Percentiles rank a stretch among this genome's conserved stretches.
Conservation (phyloP, 164 flowering plant genomes). For the Kalanchoe fedtschenkoi region DNA sequence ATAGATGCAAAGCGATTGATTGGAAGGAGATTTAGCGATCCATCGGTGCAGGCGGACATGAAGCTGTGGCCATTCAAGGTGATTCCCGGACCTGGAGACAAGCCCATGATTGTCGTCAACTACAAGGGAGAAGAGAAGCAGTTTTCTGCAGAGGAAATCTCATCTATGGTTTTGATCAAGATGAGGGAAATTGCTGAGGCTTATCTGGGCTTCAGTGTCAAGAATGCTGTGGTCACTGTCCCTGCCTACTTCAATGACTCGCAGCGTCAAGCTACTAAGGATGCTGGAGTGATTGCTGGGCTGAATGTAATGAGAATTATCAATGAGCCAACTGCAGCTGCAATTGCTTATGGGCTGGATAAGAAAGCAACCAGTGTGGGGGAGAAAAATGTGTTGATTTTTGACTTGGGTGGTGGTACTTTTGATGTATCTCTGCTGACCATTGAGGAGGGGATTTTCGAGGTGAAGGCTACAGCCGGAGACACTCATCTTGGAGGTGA, state of each 20-base stretch:
- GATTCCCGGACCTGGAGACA: conserved; percentile 24
- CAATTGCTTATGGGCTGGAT: conserved; percentile 52
- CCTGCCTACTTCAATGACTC: conserved; percentile 39
- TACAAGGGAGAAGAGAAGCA: conserved; percentile 30
- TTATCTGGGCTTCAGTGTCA: conserved; percentile 23
- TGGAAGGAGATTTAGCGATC: conserved; percentile 32
- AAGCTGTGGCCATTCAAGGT: conserved; percentile 40
- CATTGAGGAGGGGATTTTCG: conserved; percentile 46
- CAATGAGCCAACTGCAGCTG: conserved; percentile 53
- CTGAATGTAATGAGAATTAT: conserved; percentile 37
- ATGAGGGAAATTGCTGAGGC: conserved; percentile 42
- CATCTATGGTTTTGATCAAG: conserved; percentile 26
- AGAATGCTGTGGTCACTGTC: conserved; percentile 37
- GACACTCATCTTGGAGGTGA: conserved; percentile 52
- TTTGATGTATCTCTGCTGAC: conserved; percentile 43
- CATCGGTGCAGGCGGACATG: conserved; percentile 31
- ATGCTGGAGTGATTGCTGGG: conserved; percentile 38
- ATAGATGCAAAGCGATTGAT: conserved; percentile 40
- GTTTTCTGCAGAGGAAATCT: conserved; percentile 29
- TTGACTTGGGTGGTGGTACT: conserved; percentile 46
- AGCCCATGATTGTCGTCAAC: conserved; percentile 29
- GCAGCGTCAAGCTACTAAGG: conserved; percentile 42
- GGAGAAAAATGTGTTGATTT: conserved; percentile 40
- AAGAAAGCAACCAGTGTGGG: conserved; percentile 34
- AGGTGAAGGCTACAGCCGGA: conserved; percentile 55